Evolutionary conservation across 371 early-diverging fungal species (phyloP).

Genomic region (Lichtheimia ornata): DNA sequence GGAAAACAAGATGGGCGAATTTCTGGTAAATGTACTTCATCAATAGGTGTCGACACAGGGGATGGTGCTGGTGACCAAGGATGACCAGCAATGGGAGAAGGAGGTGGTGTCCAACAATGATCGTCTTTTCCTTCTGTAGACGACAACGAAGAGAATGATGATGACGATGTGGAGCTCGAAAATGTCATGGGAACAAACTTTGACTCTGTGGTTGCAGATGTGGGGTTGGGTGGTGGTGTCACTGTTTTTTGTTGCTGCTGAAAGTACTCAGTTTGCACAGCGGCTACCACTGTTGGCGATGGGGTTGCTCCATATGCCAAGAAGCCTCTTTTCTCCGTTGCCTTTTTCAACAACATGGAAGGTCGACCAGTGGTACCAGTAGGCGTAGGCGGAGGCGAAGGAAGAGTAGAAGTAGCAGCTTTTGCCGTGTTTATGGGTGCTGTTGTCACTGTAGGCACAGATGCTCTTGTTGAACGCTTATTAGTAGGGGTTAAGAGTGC

Average conservation of each 20-base stretch:
- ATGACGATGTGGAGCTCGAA: constrained; percentile 17
- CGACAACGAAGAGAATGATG: constrained; percentile 20
- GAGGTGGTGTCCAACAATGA: constrained; percentile 17
- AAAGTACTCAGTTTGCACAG: no score
- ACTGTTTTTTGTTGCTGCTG: no score
- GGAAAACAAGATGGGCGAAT: constrained; percentile 1
- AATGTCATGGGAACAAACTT: constrained; percentile 14
- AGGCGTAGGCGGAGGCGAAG: constrained; percentile 5
- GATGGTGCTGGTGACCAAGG: constrained; percentile 9
- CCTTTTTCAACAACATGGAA: constrained; percentile 17
- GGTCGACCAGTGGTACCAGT: constrained; percentile 13
- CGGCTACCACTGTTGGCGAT: no score
- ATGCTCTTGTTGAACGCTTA: no score
- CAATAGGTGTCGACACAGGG: constrained; percentile 12
- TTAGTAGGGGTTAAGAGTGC: no score
- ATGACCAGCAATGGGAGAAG: constrained; percentile 12
- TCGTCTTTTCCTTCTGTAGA: constrained; percentile 14
- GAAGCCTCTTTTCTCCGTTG: not conserved
- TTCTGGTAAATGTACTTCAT: not conserved
- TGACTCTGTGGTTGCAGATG: not conserved
- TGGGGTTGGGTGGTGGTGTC: not conserved
- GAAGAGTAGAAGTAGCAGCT: not conserved
- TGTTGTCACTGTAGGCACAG: no score
- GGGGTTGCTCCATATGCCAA: no score
- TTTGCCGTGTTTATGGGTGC: no score